phyloP scores from a whole-genome alignment of 2,329 filamentous ascomycete genomes.

The Beauveria bassiana region DNA sequence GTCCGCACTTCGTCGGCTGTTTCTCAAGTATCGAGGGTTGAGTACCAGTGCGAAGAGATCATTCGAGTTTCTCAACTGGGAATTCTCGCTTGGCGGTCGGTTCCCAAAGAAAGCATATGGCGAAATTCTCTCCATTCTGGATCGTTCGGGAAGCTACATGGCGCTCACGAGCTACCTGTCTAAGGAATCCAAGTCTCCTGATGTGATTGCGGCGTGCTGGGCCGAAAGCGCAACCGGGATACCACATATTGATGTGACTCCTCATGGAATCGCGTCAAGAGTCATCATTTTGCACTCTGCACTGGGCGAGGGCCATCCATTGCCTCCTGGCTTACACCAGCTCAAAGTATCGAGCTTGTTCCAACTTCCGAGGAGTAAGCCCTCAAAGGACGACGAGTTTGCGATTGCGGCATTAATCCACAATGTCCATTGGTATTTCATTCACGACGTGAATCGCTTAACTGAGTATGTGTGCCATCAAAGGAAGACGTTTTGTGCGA shows the following conservation, averaged over 20 bases:
- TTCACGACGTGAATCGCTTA: conserved; percentile 6
- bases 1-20: background rate
- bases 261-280: conserved; percentile 2
- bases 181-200: conserved; percentile 7
- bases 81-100: conserved; percentile 1
- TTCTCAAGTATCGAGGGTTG: conserved; percentile 4
- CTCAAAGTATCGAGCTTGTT: background rate
- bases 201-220: conserved; percentile 7
- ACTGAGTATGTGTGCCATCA: background rate
- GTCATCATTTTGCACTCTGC: conserved; percentile 7
- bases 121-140: conserved; percentile 3
- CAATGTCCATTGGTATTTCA: conserved; percentile 8
- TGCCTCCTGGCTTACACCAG: conserved; percentile 3
- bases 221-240: background rate
- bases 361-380: background rate
- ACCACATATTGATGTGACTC: background rate
- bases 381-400: background rate
- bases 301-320: background rate
- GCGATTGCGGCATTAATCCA: conserved; percentile 4
- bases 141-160: conserved; percentile 8
- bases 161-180: conserved; percentile 7
- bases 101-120: conserved; percentile 4
- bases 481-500: no score
- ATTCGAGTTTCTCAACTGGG: conserved; percentile 5
- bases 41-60: background rate